A percentile compares a stretch with the other conserved stretches of the same genome.
These are phyloP conservation scores for Didymella arachidicola DNA, from an alignment of 2,329 filamentous ascomycete species.

Conservation along the genomic window DNA sequence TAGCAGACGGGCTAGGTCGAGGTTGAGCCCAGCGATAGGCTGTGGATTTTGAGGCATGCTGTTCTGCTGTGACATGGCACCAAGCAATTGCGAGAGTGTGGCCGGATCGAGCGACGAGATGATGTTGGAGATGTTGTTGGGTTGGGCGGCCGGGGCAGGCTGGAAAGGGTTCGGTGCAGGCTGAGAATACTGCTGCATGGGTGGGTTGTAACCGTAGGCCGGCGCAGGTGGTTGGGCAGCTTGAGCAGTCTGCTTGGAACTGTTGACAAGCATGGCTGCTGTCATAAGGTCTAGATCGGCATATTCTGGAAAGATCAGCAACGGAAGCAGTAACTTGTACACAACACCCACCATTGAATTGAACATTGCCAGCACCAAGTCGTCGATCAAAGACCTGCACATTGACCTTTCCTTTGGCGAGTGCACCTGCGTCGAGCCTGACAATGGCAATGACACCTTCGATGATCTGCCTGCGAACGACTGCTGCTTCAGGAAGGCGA, in stretches of 20 bases:
- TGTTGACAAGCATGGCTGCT: slow-evolving; percentile 80
- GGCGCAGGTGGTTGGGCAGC: slow-evolving; percentile 45
- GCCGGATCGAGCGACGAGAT: slow-evolving; percentile 73
- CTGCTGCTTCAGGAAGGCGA: slow-evolving; percentile 75
- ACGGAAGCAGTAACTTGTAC: neutral
- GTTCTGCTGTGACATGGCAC: slow-evolving; percentile 59
- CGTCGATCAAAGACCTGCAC: slow-evolving; percentile 87
- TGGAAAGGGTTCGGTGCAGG: slow-evolving; percentile 48
- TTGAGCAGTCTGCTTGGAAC: slow-evolving; percentile 66
- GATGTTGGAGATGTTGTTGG: slow-evolving; percentile 70
- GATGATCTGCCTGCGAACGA: slow-evolving; percentile 84
- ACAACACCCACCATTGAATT: slow-evolving; percentile 69
- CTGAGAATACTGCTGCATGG: slow-evolving; percentile 41
- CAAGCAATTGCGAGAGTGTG: slow-evolving; percentile 74
- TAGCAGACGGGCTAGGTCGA: slow-evolving; percentile 52
- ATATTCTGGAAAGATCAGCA: slow-evolving; percentile 67
- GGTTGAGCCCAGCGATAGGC: slow-evolving; percentile 42
- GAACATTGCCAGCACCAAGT: slow-evolving; percentile 74
- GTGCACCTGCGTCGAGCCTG: slow-evolving; percentile 74
- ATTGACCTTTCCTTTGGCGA: slow-evolving; percentile 75
- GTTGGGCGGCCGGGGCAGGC: slow-evolving; percentile 38
- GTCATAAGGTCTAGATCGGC: slow-evolving; percentile 79
- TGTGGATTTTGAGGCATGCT: slow-evolving; percentile 52
- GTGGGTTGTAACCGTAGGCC: slow-evolving; percentile 34
- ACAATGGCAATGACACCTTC: slow-evolving; percentile 89